Conservation (phyloP, 495 filamentous ascomycete species). For the Lichenothelia convexa region DNA sequence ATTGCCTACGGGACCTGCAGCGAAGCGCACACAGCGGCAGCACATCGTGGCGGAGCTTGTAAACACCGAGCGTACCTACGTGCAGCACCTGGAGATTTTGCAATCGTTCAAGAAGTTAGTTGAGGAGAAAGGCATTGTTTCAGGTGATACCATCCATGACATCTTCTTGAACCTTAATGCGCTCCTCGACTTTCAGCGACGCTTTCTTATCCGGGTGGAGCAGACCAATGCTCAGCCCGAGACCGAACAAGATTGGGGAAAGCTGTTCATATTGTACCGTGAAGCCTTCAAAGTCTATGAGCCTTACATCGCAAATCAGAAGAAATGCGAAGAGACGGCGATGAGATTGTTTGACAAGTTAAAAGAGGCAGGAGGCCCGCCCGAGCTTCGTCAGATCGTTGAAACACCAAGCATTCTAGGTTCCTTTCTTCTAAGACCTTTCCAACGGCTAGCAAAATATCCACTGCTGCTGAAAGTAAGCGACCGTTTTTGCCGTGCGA, state of each 20-base stretch:
- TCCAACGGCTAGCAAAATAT: conserved; percentile 89
- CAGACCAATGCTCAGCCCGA: conserved; percentile 74
- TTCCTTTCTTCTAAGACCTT: conserved; percentile 87
- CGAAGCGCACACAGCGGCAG: conserved; percentile 57
- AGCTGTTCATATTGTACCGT: conserved; percentile 59
- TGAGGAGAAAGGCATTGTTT: conserved; percentile 69
- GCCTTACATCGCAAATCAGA: conserved; percentile 90
- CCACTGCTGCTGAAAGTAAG: conserved; percentile 72
- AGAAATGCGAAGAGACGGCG: conserved; percentile 43
- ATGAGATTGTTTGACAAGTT: conserved; percentile 46
- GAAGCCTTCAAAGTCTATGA: conserved; percentile 78
- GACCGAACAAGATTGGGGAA: conserved; percentile 75
- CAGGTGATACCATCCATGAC: conserved; percentile 79
- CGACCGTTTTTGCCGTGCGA: conserved; percentile 1
- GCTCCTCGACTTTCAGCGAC: conserved; percentile 82
- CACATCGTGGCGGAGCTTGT: conserved; percentile 81
- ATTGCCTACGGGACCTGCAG: conserved; percentile 11
- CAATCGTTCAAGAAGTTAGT: conserved; percentile 83
- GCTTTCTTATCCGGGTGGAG: conserved; percentile 88
- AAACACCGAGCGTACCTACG: conserved; percentile 89
- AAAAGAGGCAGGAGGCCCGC: conserved; percentile 30
- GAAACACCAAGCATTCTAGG: conserved; percentile 45
- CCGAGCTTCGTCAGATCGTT: conserved; percentile 43
- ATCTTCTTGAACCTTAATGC: conserved; percentile 94
- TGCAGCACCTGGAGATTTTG: conserved; percentile 90